phyloP scores from a whole-genome alignment of 139 green algal genomes.

The Chlamydomonas sp. region DNA sequence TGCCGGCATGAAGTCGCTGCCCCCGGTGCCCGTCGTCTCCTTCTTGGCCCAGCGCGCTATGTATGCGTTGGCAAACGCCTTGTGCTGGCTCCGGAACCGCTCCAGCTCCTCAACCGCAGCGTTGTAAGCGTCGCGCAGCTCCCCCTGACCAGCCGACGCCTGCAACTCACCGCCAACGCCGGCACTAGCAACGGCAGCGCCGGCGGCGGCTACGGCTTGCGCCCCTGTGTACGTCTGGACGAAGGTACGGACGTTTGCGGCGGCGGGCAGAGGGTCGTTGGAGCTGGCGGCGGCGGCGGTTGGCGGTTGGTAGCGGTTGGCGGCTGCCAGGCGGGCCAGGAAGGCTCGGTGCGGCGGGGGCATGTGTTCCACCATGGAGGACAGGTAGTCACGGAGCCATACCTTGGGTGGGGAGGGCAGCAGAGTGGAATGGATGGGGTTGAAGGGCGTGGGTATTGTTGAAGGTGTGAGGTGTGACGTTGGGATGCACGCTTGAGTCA shows the following conservation, averaged over 20 bases:
- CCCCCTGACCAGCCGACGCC: not conserved
- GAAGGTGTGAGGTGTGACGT: no score
- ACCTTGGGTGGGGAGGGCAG: conserved; percentile 9
- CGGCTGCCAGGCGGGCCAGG: conserved; percentile 30
- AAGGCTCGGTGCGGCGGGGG: conserved; percentile 54
- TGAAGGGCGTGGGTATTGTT: not conserved
- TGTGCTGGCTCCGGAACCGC: conserved; percentile 50
- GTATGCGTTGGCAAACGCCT: conserved; percentile 50
- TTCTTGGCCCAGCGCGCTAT: conserved; percentile 41
- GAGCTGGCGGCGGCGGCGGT: not conserved
- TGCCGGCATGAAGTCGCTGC: conserved; percentile 61
- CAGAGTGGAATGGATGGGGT: not conserved
- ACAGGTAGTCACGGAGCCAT: conserved; percentile 54
- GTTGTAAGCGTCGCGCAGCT: conserved; percentile 56
- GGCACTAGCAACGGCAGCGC: no score
- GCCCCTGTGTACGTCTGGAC: not conserved
- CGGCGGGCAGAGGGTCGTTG: not conserved
- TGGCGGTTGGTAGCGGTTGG: not conserved
- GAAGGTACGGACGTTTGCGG: conserved; percentile 5
- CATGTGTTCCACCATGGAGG: conserved; percentile 57
- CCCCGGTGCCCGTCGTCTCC: conserved; percentile 47
- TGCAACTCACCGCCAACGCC: not conserved
- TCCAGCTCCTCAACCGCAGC: conserved; percentile 47
- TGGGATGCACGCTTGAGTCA: no score
- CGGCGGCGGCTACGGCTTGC: not conserved